Conservation (phyloP, 2,329 filamentous ascomycete genomes). For the Periconia sp. region DNA sequence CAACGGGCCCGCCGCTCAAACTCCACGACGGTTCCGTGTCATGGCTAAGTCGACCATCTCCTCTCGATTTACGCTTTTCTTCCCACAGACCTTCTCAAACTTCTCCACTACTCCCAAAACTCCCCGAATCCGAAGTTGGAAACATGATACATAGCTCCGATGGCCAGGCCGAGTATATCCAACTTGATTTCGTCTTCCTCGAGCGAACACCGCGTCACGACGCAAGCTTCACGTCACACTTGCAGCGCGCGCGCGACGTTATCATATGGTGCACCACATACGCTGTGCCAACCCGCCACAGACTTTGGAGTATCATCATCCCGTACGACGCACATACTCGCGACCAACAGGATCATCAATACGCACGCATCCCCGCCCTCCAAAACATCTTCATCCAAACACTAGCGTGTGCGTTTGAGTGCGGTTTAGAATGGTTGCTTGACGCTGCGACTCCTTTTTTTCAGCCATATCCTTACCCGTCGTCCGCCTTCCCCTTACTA, state of each 20-base stretch:
- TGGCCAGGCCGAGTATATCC: conserved; percentile 41
- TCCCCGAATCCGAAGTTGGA: conserved; percentile 10
- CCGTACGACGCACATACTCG: conserved; percentile 7
- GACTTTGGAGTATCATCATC: conserved; percentile 19
- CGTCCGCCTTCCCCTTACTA: neutral
- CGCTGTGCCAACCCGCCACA: conserved; percentile 17
- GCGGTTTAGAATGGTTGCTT: conserved; percentile 43
- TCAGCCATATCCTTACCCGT: neutral
- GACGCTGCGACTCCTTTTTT: conserved; percentile 25
- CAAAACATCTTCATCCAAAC: conserved; percentile 47
- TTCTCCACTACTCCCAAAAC: neutral
- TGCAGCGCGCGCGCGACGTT: conserved; percentile 37
- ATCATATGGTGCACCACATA: conserved; percentile 37
- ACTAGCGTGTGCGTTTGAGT: conserved; percentile 44
- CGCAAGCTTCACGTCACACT: conserved; percentile 24
- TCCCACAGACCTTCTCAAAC: neutral
- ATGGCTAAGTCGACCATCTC: conserved; percentile 34
- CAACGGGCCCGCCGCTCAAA: conserved; percentile 33
- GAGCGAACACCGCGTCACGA: conserved; percentile 32
- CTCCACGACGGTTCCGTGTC: conserved; percentile 37
- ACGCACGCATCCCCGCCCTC: conserved; percentile 40
- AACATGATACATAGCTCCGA: conserved; percentile 32
- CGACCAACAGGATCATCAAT: conserved; percentile 12
- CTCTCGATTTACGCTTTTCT: conserved; percentile 20
- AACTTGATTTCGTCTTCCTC: conserved; percentile 46